Conservation (phyloP, 75 land plant genomes). For the Cupressus sempervirens region DNA sequence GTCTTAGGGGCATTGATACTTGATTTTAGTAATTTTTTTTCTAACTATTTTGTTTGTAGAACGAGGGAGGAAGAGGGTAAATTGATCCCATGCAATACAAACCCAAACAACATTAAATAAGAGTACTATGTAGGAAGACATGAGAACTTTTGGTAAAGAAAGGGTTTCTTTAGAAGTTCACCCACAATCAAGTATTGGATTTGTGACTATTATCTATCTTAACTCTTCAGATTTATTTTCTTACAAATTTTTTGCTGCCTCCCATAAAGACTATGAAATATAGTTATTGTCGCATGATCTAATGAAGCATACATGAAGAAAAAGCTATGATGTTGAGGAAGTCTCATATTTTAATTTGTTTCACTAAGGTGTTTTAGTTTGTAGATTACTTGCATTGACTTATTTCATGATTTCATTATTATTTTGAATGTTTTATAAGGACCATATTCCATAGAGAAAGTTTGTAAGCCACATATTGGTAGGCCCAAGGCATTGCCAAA, state of each 20-base stretch:
- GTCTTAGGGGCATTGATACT: neutral
- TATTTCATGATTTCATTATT: neutral
- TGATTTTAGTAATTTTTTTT: neutral
- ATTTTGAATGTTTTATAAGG: conserved; percentile 8
- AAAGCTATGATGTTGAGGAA: conserved; percentile 54
- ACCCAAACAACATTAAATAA: conserved; percentile 94
- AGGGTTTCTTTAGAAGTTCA: conserved; percentile 61
- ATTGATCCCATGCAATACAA: conserved; percentile 33
- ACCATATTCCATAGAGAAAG: conserved; percentile 14
- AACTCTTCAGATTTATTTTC: conserved; percentile 1
- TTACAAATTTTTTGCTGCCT: conserved; percentile 2
- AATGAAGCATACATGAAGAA: conserved; percentile 27
- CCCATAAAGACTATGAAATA: neutral
- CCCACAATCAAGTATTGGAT: conserved; percentile 53
- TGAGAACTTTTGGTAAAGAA: conserved; percentile 75
- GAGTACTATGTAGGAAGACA: conserved; percentile 91
- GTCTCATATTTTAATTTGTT: conserved; percentile 10
- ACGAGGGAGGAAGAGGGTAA: neutral
- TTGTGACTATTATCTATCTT: neutral
- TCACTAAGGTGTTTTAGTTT: neutral
- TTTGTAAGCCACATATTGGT: no score
- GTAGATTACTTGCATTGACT: neutral
- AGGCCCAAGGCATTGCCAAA: no score
- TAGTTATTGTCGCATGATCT: neutral
- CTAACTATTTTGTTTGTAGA: neutral